Percentiles rank a stretch among this genome's conserved stretches.
Evolutionary conservation across 345 rosid species (phyloP).

Genomic region (Acer negundo): DNA sequence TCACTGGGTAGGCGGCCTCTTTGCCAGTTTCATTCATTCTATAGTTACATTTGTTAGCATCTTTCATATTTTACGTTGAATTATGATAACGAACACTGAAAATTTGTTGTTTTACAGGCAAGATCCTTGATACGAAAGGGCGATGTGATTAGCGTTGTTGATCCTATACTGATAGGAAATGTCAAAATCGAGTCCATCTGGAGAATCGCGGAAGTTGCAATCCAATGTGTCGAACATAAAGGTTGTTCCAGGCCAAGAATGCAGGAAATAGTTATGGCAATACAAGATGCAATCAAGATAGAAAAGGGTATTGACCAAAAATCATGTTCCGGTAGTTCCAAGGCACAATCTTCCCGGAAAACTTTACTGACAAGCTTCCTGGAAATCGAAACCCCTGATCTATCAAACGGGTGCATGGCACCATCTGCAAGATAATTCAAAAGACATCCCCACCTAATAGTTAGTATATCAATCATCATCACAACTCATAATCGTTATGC

Average conservation of each 20-base stretch:
- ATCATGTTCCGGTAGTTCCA: constrained; percentile 44
- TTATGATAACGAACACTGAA: neutral
- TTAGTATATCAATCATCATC: no score
- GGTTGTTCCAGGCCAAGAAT: constrained; percentile 72
- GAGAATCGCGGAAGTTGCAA: constrained; percentile 85
- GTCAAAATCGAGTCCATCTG: constrained; percentile 84
- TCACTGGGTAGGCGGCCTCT: constrained; percentile 66
- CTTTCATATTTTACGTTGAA: neutral
- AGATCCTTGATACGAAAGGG: constrained; percentile 84
- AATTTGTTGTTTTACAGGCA: constrained; percentile 47
- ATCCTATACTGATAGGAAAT: constrained; percentile 54
- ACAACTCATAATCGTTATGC: no score
- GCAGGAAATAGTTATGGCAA: constrained; percentile 83
- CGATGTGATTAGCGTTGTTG: constrained; percentile 71
- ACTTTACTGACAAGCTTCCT: no score
- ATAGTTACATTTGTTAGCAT: no score
- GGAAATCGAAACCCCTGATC: no score
- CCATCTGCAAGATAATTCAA: no score
- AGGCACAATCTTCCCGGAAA: constrained; percentile 64
- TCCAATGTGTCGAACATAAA: constrained; percentile 82
- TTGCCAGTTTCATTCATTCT: no score
- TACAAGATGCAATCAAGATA: constrained; percentile 85
- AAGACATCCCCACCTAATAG: no score
- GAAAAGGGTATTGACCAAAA: constrained; percentile 57
- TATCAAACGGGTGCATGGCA: no score